Base-by-base conservation (phyloP, 345 rosid genomes). In the Eucalyptus regnans region DNA sequence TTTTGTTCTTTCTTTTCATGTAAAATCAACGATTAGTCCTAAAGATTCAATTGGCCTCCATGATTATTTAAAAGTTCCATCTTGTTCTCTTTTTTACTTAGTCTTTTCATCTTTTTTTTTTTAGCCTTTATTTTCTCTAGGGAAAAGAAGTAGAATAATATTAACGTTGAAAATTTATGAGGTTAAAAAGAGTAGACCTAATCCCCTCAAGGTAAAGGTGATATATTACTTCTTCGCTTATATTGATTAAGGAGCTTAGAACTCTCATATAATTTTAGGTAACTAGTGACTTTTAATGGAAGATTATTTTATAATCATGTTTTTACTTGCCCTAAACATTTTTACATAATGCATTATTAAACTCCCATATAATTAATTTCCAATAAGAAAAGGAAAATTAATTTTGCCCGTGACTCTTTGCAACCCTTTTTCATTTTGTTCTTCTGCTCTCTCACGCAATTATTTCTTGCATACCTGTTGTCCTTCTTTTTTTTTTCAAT, bases 1-100 rank as follows among this genome's bases (percentile, higher is more conserved):
- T 41, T 76, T 2, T 22, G 15, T 41, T 6, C 48, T 20, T 25
- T 11, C 27, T 76, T 76, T 76, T 76, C 84, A 20, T 20, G 84
- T 22, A 22, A 0, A 37, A 41, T 76, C 27, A 2, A 0, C 5
- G 0, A 76, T 76, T 12, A 76, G 29, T 41, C 15, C 15, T 52
- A 52, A 52, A 31, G 22, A 31, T 31, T 2, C 43, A 3, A 68
- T 68, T 4, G 23, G 43, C 79, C 22, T 68, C 25, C 58, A 16
- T 68, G 41, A 20, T 33, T 33, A 33, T 17, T 71, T 71, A 17
- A 5, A 68, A 33, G 12, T 71, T 5, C 20, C 44, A 9, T 31
- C 43, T 33, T 31, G 0, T 66, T 66, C 79, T 66, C 18, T 8
- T 14, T 64, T 31, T 66, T n/a, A n/a, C 9, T 31, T 14, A 64